These are phyloP conservation scores for Raphanus raphanistrum DNA, from an alignment of 345 rosid genomes.

Conservation along the genomic window DNA sequence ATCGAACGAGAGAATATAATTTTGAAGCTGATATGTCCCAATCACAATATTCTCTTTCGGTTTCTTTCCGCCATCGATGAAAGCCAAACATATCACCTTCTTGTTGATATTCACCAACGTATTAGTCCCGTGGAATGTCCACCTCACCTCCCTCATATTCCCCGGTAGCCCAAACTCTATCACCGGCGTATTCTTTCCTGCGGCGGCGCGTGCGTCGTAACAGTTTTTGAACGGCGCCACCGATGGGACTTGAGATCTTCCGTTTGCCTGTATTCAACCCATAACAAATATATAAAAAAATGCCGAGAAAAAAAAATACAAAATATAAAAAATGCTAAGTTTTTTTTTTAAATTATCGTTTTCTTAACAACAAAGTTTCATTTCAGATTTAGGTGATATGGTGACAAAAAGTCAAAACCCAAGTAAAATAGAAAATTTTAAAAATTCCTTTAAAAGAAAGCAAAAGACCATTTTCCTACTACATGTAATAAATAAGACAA, in stretches of 20 bases:
- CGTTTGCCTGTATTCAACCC: background rate
- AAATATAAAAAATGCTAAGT: no score
- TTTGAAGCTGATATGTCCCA: slow-evolving; percentile 35
- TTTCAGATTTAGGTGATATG: no score
- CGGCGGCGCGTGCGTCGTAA: background rate
- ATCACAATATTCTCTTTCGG: background rate
- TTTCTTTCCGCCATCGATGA: slow-evolving; percentile 28
- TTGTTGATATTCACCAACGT: slow-evolving; percentile 21
- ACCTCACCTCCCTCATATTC: slow-evolving; percentile 12
- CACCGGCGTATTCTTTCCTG: slow-evolving; percentile 9
- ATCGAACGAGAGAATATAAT: slow-evolving; percentile 27
- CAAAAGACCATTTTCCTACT: no score
- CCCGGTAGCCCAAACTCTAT: slow-evolving; percentile 28
- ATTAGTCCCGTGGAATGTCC: slow-evolving; percentile 20
- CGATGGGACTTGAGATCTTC: background rate
- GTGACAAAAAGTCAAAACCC: no score
- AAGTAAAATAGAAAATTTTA: no score
- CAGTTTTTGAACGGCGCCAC: slow-evolving; percentile 23
- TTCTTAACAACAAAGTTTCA: no score
- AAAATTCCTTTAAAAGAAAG: no score
- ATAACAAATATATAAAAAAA: background rate
- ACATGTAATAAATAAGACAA: no score
- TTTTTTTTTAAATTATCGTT: no score
- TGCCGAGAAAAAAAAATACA: no score
- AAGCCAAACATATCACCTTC: slow-evolving; percentile 34